Conservation (phyloP, 2,329 filamentous ascomycete genomes). For the Stagonosporopsis cucurbitacearum region DNA sequence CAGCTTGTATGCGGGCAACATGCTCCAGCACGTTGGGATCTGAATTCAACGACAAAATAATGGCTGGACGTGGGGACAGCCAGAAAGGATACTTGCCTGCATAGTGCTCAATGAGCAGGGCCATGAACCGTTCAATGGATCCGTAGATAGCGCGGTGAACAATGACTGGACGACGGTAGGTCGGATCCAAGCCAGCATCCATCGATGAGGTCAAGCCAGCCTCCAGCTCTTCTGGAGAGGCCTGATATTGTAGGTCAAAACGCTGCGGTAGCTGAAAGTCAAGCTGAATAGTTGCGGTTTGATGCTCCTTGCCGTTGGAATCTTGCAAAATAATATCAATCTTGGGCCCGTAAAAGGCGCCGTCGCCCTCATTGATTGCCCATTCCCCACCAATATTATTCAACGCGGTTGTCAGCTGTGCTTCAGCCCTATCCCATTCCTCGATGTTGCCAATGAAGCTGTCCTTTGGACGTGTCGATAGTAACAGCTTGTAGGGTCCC, state of each 20-base stretch:
- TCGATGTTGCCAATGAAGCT: constrained; percentile 77
- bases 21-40: constrained; percentile 60
- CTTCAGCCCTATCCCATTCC: constrained; percentile 73
- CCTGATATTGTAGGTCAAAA: constrained; percentile 77
- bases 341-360: constrained; percentile 90
- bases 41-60: constrained; percentile 75
- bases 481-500: constrained; percentile 74
- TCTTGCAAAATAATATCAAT: constrained; percentile 86
- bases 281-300: constrained; percentile 86
- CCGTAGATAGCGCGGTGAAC: constrained; percentile 86
- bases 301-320: constrained; percentile 79
- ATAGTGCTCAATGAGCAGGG: constrained; percentile 83
- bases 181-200: constrained; percentile 46
- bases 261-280: constrained; percentile 88
- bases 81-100: constrained; percentile 83
- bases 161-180: constrained; percentile 67
- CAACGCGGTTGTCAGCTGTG: constrained; percentile 69
- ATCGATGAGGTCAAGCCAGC: constrained; percentile 55
- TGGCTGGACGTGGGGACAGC: constrained; percentile 80
- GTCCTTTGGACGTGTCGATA: constrained; percentile 79
- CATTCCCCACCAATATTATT: constrained; percentile 70
- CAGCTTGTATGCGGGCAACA: constrained; percentile 50
- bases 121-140: constrained; percentile 84
- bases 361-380: constrained; percentile 79
- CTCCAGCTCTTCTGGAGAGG: constrained; percentile 69